Evolutionary conservation across 129 eudicot genomes (phyloP).

Genomic region (Erigeron canadensis): DNA sequence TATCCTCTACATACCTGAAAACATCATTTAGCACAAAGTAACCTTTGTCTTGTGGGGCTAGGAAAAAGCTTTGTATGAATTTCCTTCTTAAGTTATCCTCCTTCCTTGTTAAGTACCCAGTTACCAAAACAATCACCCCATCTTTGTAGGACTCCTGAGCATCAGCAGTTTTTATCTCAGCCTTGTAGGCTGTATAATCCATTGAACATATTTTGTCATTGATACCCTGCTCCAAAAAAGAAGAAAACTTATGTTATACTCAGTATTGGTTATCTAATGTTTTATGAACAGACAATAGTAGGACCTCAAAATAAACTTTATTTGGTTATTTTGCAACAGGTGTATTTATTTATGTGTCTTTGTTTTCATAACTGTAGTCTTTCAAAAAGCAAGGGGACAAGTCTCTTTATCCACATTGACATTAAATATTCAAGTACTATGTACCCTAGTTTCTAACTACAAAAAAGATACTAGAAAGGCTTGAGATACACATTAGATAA

Average conservation of each 20-base stretch:
- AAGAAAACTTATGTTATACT: constrained; percentile 16
- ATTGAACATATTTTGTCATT: constrained; percentile 62
- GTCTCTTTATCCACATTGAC: background rate
- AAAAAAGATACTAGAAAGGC: background rate
- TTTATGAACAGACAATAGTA: background rate
- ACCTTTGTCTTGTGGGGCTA: constrained; percentile 76
- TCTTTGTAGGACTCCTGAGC: constrained; percentile 64
- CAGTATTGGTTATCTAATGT: background rate
- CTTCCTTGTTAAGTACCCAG: constrained; percentile 52
- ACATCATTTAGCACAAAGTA: constrained; percentile 75
- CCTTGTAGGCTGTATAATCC: constrained; percentile 56
- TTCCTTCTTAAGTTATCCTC: constrained; percentile 51
- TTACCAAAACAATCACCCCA: constrained; percentile 66
- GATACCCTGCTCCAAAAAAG: constrained; percentile 53
- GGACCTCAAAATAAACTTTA: background rate
- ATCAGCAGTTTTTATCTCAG: constrained; percentile 59
- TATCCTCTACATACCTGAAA: constrained; percentile 52
- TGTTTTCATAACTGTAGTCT: background rate
- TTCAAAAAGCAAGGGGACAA: background rate
- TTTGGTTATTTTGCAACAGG: constrained; percentile 5
- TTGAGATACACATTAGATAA: background rate
- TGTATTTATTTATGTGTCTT: background rate
- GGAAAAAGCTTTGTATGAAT: constrained; percentile 70
- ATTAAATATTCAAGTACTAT: background rate
- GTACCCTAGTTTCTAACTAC: constrained; percentile 7